A percentile compares a stretch with the other conserved stretches of the same genome.
These are phyloP conservation scores for Exophiala sp. DNA, from an alignment of 2,329 filamentous ascomycete genomes.

Conservation along the genomic window DNA sequence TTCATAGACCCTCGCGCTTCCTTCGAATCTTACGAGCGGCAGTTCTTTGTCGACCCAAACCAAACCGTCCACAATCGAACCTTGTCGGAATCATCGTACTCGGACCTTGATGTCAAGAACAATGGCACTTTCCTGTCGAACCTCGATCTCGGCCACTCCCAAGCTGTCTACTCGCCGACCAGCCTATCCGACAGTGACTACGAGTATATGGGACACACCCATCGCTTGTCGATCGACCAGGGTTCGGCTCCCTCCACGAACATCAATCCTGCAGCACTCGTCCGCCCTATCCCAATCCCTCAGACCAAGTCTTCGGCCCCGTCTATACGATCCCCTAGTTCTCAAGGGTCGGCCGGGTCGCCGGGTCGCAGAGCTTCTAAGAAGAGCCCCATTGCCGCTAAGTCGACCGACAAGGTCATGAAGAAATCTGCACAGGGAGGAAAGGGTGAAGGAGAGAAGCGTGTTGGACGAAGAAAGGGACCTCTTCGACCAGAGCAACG, in stretches of 20 bases:
- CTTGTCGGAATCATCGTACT: constrained; percentile 78
- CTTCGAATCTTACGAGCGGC: constrained; percentile 62
- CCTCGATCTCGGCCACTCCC: constrained; percentile 74
- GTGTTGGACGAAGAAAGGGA: constrained; percentile 83
- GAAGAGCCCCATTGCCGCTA: constrained; percentile 73
- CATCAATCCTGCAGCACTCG: constrained; percentile 66
- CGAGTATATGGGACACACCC: constrained; percentile 41
- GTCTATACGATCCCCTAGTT: constrained; percentile 60
- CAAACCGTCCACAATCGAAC: constrained; percentile 86
- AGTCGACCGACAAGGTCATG: constrained; percentile 78
- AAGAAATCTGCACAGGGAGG: constrained; percentile 68
- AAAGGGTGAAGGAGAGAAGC: constrained; percentile 89
- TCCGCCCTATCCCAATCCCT: constrained; percentile 60
- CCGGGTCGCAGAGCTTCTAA: constrained; percentile 64
- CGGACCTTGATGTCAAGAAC: constrained; percentile 61
- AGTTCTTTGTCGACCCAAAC: constrained; percentile 83
- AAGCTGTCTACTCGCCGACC: constrained; percentile 76
- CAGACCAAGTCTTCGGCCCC: constrained; percentile 49
- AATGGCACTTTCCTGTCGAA: constrained; percentile 67
- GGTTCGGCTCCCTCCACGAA: constrained; percentile 41
- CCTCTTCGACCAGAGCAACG: constrained; percentile 89
- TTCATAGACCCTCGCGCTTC: constrained; percentile 73
- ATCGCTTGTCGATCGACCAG: constrained; percentile 40
- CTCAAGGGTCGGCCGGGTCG: constrained; percentile 58
- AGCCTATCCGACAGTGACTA: constrained; percentile 71